Evolutionary conservation across 1,284 basidiomycete genomes (phyloP).

Genomic region (Cryptococcus deneoformans): DNA sequence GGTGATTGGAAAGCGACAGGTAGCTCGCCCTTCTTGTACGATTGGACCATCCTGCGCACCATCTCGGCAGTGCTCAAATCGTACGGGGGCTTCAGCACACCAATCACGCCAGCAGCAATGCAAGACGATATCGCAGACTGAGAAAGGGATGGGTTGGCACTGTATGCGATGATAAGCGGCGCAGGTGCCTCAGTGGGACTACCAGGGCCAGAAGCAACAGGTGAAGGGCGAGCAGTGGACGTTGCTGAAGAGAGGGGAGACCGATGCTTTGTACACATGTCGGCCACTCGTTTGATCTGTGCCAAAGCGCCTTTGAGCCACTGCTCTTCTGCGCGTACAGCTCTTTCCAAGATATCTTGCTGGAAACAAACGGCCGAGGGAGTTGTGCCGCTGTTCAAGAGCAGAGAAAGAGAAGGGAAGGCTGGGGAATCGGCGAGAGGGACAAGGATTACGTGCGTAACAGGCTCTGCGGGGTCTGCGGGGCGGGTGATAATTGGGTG

Average conservation of each 20-base stretch:
- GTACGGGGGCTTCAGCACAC: slow-evolving; percentile 47
- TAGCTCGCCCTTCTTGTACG: slow-evolving; percentile 24
- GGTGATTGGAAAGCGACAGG: slow-evolving; percentile 6
- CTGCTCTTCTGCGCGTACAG: slow-evolving; percentile 39
- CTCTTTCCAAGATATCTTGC: slow-evolving; percentile 46
- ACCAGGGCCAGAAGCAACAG: background rate
- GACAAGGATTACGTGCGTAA: slow-evolving; percentile 43
- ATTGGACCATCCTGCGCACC: slow-evolving; percentile 29
- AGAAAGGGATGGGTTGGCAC: slow-evolving; percentile 38
- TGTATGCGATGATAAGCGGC: slow-evolving; percentile 44
- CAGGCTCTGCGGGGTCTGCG: slow-evolving; percentile 7
- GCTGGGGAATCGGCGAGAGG: slow-evolving; percentile 45
- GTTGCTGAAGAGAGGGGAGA: background rate
- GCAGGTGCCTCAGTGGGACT: background rate
- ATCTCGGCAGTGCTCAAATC: slow-evolving; percentile 24
- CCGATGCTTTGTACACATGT: slow-evolving; percentile 17
- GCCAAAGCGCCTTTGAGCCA: slow-evolving; percentile 41
- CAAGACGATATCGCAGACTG: slow-evolving; percentile 33
- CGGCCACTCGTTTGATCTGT: slow-evolving; percentile 28
- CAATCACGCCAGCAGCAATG: slow-evolving; percentile 39
- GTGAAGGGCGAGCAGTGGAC: background rate
- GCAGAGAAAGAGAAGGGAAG: slow-evolving; percentile 43
- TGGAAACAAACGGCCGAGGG: slow-evolving; percentile 49
- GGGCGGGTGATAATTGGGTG: slow-evolving; percentile 11
- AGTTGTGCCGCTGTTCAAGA: slow-evolving; percentile 43